Evolutionary conservation across 371 early-diverging fungal species (phyloP), one percentile per base, ranked within the genome.

Genomic region (Actinomucor elegans): DNA sequence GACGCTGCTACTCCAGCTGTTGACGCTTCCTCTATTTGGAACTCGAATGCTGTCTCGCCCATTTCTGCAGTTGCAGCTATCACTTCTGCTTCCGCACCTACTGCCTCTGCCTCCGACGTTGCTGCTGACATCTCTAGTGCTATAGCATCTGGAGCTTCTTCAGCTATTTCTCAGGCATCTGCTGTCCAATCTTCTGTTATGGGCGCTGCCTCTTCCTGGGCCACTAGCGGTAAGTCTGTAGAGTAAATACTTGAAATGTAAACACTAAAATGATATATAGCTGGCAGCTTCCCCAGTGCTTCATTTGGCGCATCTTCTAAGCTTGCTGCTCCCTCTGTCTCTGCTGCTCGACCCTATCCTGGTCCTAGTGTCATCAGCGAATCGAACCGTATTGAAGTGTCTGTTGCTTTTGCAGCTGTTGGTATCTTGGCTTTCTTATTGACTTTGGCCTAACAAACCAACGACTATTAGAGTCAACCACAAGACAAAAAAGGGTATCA

Each of bases 261-360:
- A 4, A 20, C 2, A n/a, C 12, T 10, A 14, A 29, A 20, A 26
- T 34, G 21, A 40, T 24, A 20, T 50, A 12, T 23, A 54, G 46
- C n/a, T 20, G 42, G 27, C 4, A 21, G 20, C 51, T 24, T 37
- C 6, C 44, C 52, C 26, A 28, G 27, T n/a, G 51, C 45, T 11
- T 24, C 52, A 10, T 29, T 17, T 47, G 32, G 17, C 12, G 38
- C 41, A 7, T 59, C 59, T 26, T 41, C 46, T 11, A 45, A 32
- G 5, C 38, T 41, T 8, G 26, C 62, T 29, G 24, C 45, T 9
- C 47, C 62, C 26, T 55, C 55, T 23, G 5, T 17, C 5, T 57
- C 62, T 38, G 43, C 35, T 17, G 37, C 52, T 10, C 51, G 62
- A 50, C 62, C 62, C 15, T 62, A 62, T 57, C 52, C 62, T 32